Percentiles rank a stretch among this genome's conserved stretches.
These are phyloP conservation scores for Rugonectria rugulosa DNA, from an alignment of 2,329 filamentous ascomycete genomes.

Conservation along the genomic window DNA sequence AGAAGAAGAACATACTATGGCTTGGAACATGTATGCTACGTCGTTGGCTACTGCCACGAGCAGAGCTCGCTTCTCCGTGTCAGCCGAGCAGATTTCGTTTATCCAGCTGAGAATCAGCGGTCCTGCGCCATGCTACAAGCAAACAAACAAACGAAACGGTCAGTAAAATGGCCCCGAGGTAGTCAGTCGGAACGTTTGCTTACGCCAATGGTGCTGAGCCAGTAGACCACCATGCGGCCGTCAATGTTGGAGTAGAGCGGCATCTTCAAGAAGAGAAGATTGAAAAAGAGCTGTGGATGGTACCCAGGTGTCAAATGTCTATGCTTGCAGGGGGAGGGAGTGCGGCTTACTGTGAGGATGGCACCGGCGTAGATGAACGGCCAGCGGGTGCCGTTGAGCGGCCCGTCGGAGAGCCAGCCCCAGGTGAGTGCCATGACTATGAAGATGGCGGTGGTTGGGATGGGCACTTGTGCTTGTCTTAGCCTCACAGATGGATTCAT, in stretches of 20 bases:
- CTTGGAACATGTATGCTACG: constrained; percentile 28
- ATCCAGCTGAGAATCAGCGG: constrained; percentile 35
- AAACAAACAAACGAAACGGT: not conserved
- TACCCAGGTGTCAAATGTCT: too few species aligned
- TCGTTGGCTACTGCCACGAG: constrained; percentile 25
- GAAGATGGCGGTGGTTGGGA: constrained; percentile 28
- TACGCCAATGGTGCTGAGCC: constrained; percentile 34
- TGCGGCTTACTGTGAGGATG: constrained; percentile 20
- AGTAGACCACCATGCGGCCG: constrained; percentile 26
- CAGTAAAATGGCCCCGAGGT: too few species aligned
- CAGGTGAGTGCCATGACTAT: constrained; percentile 27
- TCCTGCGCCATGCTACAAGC: constrained; percentile 23
- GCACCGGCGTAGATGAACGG: constrained; percentile 32
- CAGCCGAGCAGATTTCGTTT: constrained; percentile 30
- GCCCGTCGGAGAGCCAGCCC: constrained; percentile 32
- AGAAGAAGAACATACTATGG: constrained; percentile 10
- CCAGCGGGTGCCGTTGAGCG: constrained; percentile 21
- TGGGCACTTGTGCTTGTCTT: constrained; percentile 23
- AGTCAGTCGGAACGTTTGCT: not conserved
- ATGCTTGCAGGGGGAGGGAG: too few species aligned
- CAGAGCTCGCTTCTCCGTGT: constrained; percentile 32
- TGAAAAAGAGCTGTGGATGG: not conserved
- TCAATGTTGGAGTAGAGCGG: constrained; percentile 24
- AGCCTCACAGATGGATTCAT: too few species aligned
- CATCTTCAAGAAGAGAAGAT: constrained; percentile 30